Percentiles rank a stretch among this genome's conserved stretches.
Evolutionary conservation across 2,329 filamentous ascomycete species (phyloP).

Genomic region (Leptosphaerulina australis): DNA sequence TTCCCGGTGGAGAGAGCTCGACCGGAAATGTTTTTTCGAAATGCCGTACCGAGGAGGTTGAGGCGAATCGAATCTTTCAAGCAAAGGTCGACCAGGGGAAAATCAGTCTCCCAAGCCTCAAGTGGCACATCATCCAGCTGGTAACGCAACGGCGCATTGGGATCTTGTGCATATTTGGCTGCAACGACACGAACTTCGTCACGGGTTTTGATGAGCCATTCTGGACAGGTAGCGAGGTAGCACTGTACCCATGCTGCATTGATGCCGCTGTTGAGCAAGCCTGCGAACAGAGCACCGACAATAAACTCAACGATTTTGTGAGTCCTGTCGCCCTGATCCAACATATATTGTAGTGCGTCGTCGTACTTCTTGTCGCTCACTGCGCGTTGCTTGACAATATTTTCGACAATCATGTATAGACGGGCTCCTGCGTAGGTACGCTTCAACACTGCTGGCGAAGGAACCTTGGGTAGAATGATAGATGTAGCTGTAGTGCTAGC

Average conservation of each 20-base stretch:
- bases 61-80: constrained; percentile 62
- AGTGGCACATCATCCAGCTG: constrained; percentile 54
- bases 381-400: constrained; percentile 56
- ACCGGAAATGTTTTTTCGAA: constrained; percentile 60
- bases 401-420: constrained; percentile 58
- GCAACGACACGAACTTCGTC: constrained; percentile 57
- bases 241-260: constrained; percentile 59
- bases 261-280: constrained; percentile 63
- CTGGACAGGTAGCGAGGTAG: constrained; percentile 43
- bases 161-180: constrained; percentile 51
- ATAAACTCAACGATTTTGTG: constrained; percentile 56
- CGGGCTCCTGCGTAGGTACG: constrained; percentile 55
- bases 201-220: constrained; percentile 55
- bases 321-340: constrained; percentile 59
- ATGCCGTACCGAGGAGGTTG: constrained; percentile 55
- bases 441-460: constrained; percentile 52
- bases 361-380: constrained; percentile 51
- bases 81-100: constrained; percentile 59
- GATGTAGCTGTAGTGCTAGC: constrained; percentile 50
- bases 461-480: constrained; percentile 62
- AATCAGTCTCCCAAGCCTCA: constrained; percentile 62
- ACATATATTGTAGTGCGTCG: constrained; percentile 60
- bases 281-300: constrained; percentile 61
- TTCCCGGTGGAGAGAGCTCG: constrained; percentile 54
- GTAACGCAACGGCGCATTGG: constrained; percentile 42